Base-by-base conservation (phyloP, 345 rosid species). In the Hibiscus mutabilis region DNA sequence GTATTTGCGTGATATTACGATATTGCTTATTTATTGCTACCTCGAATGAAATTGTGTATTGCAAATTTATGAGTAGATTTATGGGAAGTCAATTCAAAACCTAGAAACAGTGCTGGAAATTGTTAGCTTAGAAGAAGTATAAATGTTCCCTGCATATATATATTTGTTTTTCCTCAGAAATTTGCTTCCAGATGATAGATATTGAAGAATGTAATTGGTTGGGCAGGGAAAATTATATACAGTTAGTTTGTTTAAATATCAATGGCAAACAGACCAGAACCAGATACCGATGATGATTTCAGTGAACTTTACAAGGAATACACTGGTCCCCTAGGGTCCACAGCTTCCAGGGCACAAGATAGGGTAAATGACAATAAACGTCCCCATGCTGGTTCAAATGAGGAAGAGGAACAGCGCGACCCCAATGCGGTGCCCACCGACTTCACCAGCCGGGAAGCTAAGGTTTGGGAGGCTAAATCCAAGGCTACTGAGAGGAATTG, bases 391-490 rank as follows among this genome's bases (percentile, higher is more conserved):
- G 92, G 79, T 52, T 79, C 87, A 3, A 96, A 84, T 7, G 96
- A 89, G 80, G 96, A 90, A 77, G 97, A 86, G 73, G 91, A 81
- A 75, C 61, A 82, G 27, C 94, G 84, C n/a, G 98, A 95, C 77
- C 98, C 94, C 0, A 88, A 95, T 79, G 96, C 99, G 40, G 99
- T 95, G 11, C 99, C 99, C 0, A 95, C 99, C 0, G 99, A 91
- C 81, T 95, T 95, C 75, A 95, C 97, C 21, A 95, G 99, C 79
- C 86, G 99, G 27, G 99, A 95, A 69, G 98, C 99, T 25, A 95
- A 95, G 85, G 91, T 92, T 71, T 95, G 99, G 99, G 98, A 95
- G 77, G 99, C 99, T 61, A 95, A 95, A 70, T 95, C 99, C 3
- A 95, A 90, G 80, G 99, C 99, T 59, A 95, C 97, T 14, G 99